Percentiles rank a stretch among this genome's conserved stretches.
phyloP scores from a whole-genome alignment of 176 grass and related monocot species.

The Alloteropsis semialata region DNA sequence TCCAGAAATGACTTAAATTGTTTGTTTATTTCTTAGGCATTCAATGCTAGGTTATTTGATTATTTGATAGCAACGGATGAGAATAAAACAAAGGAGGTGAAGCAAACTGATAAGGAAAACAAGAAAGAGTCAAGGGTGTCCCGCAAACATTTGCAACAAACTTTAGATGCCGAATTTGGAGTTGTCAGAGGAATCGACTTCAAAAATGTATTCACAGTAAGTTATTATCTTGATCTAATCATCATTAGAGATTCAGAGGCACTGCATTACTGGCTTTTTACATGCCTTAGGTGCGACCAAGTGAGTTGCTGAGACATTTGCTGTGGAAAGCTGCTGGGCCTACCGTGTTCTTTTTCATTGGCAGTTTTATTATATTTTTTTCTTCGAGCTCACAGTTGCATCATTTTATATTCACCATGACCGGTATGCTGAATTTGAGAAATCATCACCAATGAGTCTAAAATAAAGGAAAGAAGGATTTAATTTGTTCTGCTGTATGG shows the following conservation, averaged over 20 bases:
- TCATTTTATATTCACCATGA: neutral
- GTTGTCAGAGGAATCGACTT: conserved; percentile 97
- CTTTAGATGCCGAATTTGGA: conserved; percentile 84
- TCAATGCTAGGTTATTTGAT: conserved; percentile 95
- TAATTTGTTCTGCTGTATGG: neutral
- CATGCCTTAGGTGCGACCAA: neutral
- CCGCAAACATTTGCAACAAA: conserved; percentile 58
- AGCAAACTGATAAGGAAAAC: conserved; percentile 53
- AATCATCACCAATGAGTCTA: neutral
- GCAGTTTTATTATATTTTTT: neutral
- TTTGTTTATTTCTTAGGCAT: conserved; percentile 58
- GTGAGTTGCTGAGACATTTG: neutral
- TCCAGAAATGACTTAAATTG: neutral
- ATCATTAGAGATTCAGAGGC: neutral
- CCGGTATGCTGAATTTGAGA: neutral
- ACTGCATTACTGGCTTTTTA: neutral
- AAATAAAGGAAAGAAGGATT: conserved; percentile 4
- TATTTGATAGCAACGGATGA: conserved; percentile 96
- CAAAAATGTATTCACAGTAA: conserved; percentile 95
- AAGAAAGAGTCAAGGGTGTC: conserved; percentile 48
- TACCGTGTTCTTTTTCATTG: neutral
- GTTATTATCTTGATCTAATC: conserved; percentile 30
- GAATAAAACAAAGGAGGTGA: conserved; percentile 56
- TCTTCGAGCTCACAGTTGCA: neutral
- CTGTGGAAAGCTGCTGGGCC: neutral